Conservation (phyloP, 768 basidiomycete species). For the Russula virescens region DNA sequence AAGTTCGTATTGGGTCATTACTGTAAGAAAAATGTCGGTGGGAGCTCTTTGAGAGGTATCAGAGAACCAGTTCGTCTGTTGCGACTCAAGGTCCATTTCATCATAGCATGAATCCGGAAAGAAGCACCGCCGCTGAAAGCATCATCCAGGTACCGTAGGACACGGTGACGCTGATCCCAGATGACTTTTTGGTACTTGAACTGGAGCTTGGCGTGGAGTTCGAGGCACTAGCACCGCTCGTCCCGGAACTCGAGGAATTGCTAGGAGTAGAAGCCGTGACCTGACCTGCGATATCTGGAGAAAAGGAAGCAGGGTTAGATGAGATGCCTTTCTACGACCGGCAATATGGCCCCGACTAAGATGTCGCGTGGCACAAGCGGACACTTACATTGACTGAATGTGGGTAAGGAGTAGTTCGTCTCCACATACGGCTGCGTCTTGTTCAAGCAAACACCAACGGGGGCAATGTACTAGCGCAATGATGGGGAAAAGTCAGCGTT, state of each 20-base stretch:
- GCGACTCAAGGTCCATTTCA: not conserved
- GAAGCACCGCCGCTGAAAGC: not conserved
- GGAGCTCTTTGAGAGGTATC: too few relatives aligned
- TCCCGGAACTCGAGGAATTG: not conserved
- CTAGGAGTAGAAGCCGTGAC: not conserved
- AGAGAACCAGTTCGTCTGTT: not conserved
- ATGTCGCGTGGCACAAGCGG: not conserved
- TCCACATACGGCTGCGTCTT: slow-evolving; percentile 50
- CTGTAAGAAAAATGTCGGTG: too few relatives aligned
- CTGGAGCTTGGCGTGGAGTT: not conserved
- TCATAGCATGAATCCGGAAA: not conserved
- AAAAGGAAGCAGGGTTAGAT: not conserved
- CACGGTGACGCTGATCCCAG: not conserved
- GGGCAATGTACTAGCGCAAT: slow-evolving; percentile 38
- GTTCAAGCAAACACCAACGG: slow-evolving; percentile 48
- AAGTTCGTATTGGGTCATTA: too few relatives aligned
- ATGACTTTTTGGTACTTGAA: not conserved
- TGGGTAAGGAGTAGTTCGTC: slow-evolving; percentile 36
- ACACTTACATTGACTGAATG: slow-evolving; percentile 44
- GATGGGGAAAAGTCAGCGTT: not conserved
- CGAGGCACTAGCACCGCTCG: not conserved
- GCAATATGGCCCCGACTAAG: not conserved
- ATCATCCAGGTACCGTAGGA: not conserved
- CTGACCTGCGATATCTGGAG: not conserved
- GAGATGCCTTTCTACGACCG: not conserved